Conservation (phyloP, 495 filamentous ascomycete species). For the Melanomma pulvis-pyrius region DNA sequence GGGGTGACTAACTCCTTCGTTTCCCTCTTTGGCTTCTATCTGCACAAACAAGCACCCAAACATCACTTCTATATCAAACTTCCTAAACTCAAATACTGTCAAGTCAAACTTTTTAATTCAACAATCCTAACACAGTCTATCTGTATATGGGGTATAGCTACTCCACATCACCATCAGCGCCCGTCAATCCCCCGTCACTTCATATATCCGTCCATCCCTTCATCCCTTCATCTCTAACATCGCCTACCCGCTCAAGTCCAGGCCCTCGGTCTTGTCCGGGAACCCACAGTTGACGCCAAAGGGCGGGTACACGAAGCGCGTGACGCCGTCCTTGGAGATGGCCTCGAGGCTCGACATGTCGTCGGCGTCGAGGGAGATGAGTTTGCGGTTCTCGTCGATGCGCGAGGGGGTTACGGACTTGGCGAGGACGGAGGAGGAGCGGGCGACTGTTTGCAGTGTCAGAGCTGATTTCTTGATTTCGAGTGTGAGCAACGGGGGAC, state of each 20-base stretch:
- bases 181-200: background rate
- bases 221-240: background rate
- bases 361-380: conserved; percentile 66
- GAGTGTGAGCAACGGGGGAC: background rate
- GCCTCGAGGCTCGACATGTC: conserved; percentile 67
- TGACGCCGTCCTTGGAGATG: conserved; percentile 63
- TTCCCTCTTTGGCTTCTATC: no score
- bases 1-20: no score
- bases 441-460: conserved; percentile 56
- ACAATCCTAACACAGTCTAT: background rate
- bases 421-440: conserved; percentile 72
- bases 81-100: no score
- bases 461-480: conserved; percentile 19
- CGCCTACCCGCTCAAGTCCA: conserved; percentile 28
- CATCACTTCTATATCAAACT: no score
- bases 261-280: conserved; percentile 63
- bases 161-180: conserved; percentile 1
- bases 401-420: conserved; percentile 77
- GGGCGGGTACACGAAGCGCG: conserved; percentile 75
- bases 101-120: background rate
- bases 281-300: conserved; percentile 80
- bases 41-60: no score
- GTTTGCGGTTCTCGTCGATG: conserved; percentile 72
- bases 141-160: conserved; percentile 8
- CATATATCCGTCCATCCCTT: no score